Base-by-base conservation (phyloP, 2,329 filamentous ascomycete species). In the Grosmannia clavigera region DNA sequence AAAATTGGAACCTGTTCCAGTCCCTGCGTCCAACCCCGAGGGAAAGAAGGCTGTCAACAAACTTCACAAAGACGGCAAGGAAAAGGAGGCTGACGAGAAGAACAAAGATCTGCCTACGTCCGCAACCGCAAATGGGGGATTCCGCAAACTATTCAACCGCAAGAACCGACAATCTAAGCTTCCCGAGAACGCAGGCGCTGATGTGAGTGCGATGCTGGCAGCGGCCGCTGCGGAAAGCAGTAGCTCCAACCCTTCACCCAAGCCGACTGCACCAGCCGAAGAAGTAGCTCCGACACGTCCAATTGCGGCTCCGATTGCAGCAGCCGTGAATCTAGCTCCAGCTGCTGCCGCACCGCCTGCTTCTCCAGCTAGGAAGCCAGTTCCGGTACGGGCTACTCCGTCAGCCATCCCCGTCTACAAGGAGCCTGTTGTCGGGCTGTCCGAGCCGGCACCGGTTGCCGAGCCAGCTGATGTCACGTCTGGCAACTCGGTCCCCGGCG, bases 101-200 rank as follows among this genome's bases (percentile, higher is more conserved):
- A 70, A 68, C 60, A 64, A 40, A 7, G 53, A 57, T 5, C 16
- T 43, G 11, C 25, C 57, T 0, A 43, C 33, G 2, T 31, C 63
- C 31, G 5, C 53, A 35, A 48, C 63, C 1, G 48, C 60, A 11
- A 65, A 69, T 50, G 75, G 75, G 38, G 81, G 83, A 19, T 78
- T 88, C 65, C 81, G 80, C 63, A 87, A 86, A 71, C 75, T 88
- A 51, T 88, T 88, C 67, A 78, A 78, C 55, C 80, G 83, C 65
- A 86, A 83, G 72, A 84, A 84, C 67, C 76, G 80, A 62, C 68
- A 73, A 61, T 85, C 79, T 43, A 86, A 81, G 71, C 67, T 79
- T 27, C 78, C 78, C 9, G 80, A 83, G 1, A 78, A 79, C 61
- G 77, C 81, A 46, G 75, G 75, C 60, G 72, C 71, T 62, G 79